These are phyloP conservation scores for Aspergillus cavernicola DNA, from an alignment of 495 filamentous ascomycete genomes.

Conservation along the genomic window DNA sequence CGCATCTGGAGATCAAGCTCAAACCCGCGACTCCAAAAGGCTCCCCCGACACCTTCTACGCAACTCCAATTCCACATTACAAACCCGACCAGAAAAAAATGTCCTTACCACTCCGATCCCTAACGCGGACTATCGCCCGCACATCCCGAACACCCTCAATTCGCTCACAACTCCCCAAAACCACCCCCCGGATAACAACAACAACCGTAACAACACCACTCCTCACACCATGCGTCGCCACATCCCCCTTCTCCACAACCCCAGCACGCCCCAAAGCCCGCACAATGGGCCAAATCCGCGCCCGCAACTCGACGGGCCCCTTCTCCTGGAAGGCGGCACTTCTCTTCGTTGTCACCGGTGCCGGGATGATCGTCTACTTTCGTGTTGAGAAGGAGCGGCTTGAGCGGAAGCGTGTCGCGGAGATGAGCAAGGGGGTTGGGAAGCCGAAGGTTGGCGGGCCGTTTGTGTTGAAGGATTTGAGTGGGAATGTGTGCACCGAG, in stretches of 20 bases:
- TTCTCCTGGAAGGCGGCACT: constrained; percentile 88
- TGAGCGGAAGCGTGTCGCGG: constrained; percentile 78
- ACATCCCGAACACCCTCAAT: constrained; percentile 16
- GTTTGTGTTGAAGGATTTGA: constrained; percentile 76
- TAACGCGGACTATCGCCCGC: constrained; percentile 26
- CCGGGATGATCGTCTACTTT: constrained; percentile 82
- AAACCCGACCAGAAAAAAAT: constrained; percentile 19
- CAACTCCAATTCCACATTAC: neutral
- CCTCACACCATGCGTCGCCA: neutral
- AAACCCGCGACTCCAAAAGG: constrained; percentile 5
- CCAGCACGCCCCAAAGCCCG: constrained; percentile 23
- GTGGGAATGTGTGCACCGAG: constrained; percentile 71
- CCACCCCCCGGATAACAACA: constrained; percentile 18
- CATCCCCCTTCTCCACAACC: constrained; percentile 31
- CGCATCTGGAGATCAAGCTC: constrained; percentile 15
- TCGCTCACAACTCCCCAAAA: constrained; percentile 20
- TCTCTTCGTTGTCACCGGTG: constrained; percentile 77
- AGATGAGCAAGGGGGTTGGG: constrained; percentile 88
- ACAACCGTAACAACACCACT: constrained; percentile 16
- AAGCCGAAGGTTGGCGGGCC: constrained; percentile 87
- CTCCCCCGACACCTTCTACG: neutral
- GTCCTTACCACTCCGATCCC: constrained; percentile 31
- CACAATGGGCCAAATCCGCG: constrained; percentile 43
- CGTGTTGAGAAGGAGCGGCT: constrained; percentile 84
- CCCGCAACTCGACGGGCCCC: constrained; percentile 50